Conservation (phyloP, 1,284 basidiomycete species). For the Omphalotus olearius region DNA sequence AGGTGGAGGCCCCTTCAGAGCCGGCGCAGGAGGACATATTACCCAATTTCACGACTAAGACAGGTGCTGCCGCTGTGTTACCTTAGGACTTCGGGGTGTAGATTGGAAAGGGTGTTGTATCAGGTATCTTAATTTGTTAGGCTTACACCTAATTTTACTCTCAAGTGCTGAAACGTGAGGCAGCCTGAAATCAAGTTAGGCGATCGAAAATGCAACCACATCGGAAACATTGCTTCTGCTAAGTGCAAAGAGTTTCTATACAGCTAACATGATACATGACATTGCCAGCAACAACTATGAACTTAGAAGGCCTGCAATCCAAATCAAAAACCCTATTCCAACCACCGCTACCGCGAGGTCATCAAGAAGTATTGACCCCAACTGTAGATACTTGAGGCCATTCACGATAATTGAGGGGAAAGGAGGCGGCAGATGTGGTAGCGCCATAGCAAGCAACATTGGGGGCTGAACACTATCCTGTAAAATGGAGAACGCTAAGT, state of each 20-base stretch:
- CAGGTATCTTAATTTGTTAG: no score
- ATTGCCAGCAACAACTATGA: constrained; percentile 3
- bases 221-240: no score
- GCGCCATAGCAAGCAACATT: constrained; percentile 49
- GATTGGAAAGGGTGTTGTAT: no score
- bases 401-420: constrained; percentile 58
- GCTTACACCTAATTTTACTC: no score
- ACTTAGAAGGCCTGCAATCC: constrained; percentile 47
- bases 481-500: constrained; percentile 2
- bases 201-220: no score
- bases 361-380: constrained; percentile 61
- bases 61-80: constrained; percentile 46
- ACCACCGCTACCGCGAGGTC: constrained; percentile 64
- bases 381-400: constrained; percentile 59
- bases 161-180: no score
- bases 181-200: no score
- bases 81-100: constrained; percentile 20
- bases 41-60: constrained; percentile 24
- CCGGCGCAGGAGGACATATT: not conserved
- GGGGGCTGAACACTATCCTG: constrained; percentile 61
- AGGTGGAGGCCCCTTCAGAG: not conserved
- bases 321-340: constrained; percentile 58
- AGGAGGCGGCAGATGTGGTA: constrained; percentile 63
- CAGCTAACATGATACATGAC: no score
- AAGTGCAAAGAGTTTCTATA: no score